Conservation (phyloP, 495 filamentous ascomycete species). For the Oleoguttula mirabilis region DNA sequence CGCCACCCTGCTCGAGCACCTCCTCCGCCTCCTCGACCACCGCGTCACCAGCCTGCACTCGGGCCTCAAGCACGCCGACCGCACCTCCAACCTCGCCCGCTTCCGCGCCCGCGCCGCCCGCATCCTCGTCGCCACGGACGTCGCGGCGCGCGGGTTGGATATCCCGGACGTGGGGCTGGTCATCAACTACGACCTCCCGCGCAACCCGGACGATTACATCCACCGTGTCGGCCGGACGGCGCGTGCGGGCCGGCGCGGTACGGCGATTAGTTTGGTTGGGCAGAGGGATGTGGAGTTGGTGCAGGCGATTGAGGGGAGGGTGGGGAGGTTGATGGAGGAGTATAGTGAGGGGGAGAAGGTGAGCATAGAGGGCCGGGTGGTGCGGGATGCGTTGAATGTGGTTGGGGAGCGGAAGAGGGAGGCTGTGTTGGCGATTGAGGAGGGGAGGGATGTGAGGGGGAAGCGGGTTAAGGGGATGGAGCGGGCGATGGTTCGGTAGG, state of each 20-base stretch:
- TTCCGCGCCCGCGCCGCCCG: constrained; percentile 88
- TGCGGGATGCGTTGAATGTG: constrained; percentile 69
- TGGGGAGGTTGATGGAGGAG: constrained; percentile 66
- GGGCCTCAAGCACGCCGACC: constrained; percentile 64
- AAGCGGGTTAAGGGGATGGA: constrained; percentile 53
- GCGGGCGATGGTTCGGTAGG: too few species aligned
- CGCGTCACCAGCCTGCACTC: constrained; percentile 86
- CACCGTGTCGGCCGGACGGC: constrained; percentile 93
- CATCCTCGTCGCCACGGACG: constrained; percentile 88
- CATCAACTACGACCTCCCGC: constrained; percentile 88
- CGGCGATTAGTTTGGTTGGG: constrained; percentile 77
- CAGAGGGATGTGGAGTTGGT: constrained; percentile 83
- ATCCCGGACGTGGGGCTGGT: constrained; percentile 86
- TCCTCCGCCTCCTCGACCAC: constrained; percentile 72
- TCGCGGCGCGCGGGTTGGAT: constrained; percentile 90
- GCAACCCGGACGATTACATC: constrained; percentile 94
- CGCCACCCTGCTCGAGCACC: constrained; percentile 74
- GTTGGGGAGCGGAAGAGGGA: constrained; percentile 88
- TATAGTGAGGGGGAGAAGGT: constrained; percentile 73
- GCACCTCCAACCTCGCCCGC: constrained; percentile 73
- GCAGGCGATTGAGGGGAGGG: constrained; percentile 72
- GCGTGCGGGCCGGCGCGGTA: constrained; percentile 70
- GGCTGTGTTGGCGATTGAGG: constrained; percentile 78
- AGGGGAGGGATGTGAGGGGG: constrained; percentile 72
- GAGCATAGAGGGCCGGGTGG: constrained; percentile 74